Evolutionary conservation across 371 early-diverging fungal species (phyloP), one percentile per base, ranked within the genome.

Genomic region (Mortierella polycephala): DNA sequence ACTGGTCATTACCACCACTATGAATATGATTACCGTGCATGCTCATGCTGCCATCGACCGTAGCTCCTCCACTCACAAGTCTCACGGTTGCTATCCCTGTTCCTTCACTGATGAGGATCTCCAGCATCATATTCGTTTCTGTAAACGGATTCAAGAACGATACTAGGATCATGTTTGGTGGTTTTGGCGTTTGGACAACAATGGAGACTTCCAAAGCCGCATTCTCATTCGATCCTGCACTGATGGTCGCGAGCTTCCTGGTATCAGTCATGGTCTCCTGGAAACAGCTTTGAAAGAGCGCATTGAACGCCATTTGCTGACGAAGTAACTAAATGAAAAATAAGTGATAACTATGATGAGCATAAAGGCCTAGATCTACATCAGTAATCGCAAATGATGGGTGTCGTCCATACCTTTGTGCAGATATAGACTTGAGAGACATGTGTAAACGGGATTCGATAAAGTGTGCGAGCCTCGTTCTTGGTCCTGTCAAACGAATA

Each of bases 221-320:
- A 10, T 79, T 73, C 23, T 66, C 71, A 37, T 21, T 50, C 10
- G 1, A 18, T 21, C 64, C 57, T 8, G 59, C 45, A 5, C 21
- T 40, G 8, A 58, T 49, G 1, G 66, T 54, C 18, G 57, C 64
- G 1, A 64, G 42, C 39, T 52, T 45, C 42, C 57, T 63, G 23
- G 40, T 65, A 20, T 18, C 20, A 51, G 13, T 7, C 18, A 45
- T 63, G 3, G 79, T 62, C 21, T 70, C 66, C 60, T 85, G 83
- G 56, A 88, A 87, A 20, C 87, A 83, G 56, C 85, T 86, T 59
- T 81, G 82, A 60, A 87, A 87, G 0, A 89, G 63, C 5, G 82
- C 76, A 57, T 89, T 89, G 71, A 86, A 89, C 73, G 84, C 82
- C 58, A 86, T 68, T 67, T 89, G 89, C 57, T 86, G 87, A n/a